A percentile compares a stretch with the other conserved stretches of the same genome.
phyloP scores from a whole-genome alignment of 179 eudicot species.

The Dionaea muscipula region DNA sequence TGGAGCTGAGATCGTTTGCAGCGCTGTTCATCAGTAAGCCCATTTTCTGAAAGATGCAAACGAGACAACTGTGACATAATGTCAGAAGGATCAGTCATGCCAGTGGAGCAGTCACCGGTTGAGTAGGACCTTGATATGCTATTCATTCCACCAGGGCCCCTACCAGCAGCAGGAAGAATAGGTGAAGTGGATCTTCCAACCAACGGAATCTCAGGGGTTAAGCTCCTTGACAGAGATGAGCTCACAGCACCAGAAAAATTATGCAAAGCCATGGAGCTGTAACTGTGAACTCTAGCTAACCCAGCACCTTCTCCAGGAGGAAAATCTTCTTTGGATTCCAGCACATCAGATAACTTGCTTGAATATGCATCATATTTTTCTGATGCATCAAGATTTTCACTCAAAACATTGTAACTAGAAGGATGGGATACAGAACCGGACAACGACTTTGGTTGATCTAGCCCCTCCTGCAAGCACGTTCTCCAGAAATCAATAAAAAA shows the following conservation, averaged over 20 bases:
- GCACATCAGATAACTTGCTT: slow-evolving; percentile 16
- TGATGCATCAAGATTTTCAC: slow-evolving; percentile 10
- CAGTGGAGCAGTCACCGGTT: slow-evolving; percentile 21
- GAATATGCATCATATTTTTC: slow-evolving; percentile 15
- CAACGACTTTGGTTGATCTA: slow-evolving; percentile 20
- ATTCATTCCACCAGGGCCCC: slow-evolving; percentile 10
- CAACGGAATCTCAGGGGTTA: slow-evolving; percentile 26
- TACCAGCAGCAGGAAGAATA: slow-evolving; percentile 14
- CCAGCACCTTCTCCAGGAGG: slow-evolving; percentile 11
- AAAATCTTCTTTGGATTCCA: slow-evolving; percentile 14
- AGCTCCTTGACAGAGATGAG: slow-evolving; percentile 18
- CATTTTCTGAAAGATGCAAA: slow-evolving; percentile 22
- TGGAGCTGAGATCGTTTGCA: slow-evolving; percentile 15
- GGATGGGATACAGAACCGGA: slow-evolving; percentile 18
- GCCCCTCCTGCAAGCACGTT: slow-evolving; percentile 37
- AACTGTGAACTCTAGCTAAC: slow-evolving; percentile 23
- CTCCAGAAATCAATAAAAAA: background rate
- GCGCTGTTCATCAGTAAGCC: slow-evolving; percentile 13
- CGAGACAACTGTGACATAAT: slow-evolving; percentile 30
- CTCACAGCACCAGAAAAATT: slow-evolving; percentile 19
- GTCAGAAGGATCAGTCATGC: slow-evolving; percentile 29
- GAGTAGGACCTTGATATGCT: slow-evolving; percentile 9
- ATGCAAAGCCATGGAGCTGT: slow-evolving; percentile 19
- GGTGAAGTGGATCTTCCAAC: slow-evolving; percentile 20
- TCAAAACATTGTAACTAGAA: slow-evolving; percentile 18